Evolutionary conservation across 495 filamentous ascomycete species (phyloP).

Genomic region (Margaritispora aquatica): DNA sequence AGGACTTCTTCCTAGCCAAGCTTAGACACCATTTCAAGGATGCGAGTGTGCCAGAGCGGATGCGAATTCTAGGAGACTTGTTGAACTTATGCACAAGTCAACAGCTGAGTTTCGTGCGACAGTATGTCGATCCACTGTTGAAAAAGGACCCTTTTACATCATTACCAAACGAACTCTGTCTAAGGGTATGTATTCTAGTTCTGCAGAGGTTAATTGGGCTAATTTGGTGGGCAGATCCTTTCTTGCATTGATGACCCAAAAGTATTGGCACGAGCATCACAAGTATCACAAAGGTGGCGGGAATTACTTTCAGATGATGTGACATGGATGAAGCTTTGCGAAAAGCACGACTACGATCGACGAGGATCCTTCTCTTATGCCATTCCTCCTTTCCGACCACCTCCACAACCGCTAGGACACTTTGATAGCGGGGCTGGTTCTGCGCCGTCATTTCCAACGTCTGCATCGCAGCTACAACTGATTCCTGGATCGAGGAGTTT

Average conservation of each 20-base stretch:
- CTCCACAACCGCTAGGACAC: conserved; percentile 20
- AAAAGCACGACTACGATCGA: conserved; percentile 82
- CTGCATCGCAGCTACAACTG: neutral
- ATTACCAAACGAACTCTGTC: conserved; percentile 85
- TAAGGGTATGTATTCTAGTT: conserved; percentile 51
- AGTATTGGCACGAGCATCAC: conserved; percentile 83
- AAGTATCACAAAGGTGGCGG: conserved; percentile 90
- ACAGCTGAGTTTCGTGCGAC: conserved; percentile 88
- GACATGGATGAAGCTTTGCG: conserved; percentile 94
- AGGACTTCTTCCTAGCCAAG: conserved; percentile 43
- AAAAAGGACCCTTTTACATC: conserved; percentile 93
- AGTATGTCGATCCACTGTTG: conserved; percentile 83
- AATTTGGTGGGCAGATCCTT: conserved; percentile 52
- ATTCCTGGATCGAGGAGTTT: conserved; percentile 31
- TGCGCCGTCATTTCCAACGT: conserved; percentile 3
- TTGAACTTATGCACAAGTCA: conserved; percentile 90
- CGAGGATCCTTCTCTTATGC: conserved; percentile 33
- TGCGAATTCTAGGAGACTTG: conserved; percentile 69
- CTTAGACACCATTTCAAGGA: conserved; percentile 46
- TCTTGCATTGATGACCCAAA: conserved; percentile 93
- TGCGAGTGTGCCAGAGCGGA: conserved; percentile 43
- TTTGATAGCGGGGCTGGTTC: conserved; percentile 5
- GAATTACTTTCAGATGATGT: conserved; percentile 91
- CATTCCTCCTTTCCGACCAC: conserved; percentile 19
- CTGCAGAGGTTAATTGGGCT: conserved; percentile 3